Base-by-base conservation (phyloP, 2,329 filamentous ascomycete species). In the Zymoseptoria brevis region DNA sequence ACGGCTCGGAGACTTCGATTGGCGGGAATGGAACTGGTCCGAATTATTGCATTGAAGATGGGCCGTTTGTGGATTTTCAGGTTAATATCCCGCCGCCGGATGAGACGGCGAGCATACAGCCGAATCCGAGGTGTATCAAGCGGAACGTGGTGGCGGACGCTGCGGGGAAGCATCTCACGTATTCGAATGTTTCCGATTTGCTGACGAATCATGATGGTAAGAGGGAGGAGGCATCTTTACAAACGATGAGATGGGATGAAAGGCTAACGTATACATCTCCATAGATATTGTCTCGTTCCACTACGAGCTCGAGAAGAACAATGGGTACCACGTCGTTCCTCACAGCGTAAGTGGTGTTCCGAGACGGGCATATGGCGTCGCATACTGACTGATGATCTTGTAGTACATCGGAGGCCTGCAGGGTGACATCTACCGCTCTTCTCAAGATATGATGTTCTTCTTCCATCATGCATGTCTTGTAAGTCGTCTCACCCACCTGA, bases 31-130 rank as follows among this genome's bases (percentile, higher is more conserved):
- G 70, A 56, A 57, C 56, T 75, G 60, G 71, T 64, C 24, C 63
- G 79, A 8, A 81, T 49, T 81, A 81, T 1, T 84, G 81, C 66
- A 74, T 85, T 3, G 74, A 67, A 8, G 73, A 72, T 0, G 81
- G 81, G 0, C 80, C 81, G 0, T 80, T 83, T 69, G 76, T 74
- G 62, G 74, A 82, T 64, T 68, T 60, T 60, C 63, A 55, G 8
- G 57, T 70, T 53, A 63, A 69, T 49, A 53, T 50, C 49, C 49
- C 49, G 11, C 49, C 49, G 1, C 19, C 50, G 19, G 50, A 53
- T 22, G 50, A 53, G 1, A 26, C 19, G 9, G 22, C 22, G 6
- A 21, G 50, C 7, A 53, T 26, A 1, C 50, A 22, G 11, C 50
- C 57, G 55, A 64, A 64, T 35, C 54, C 57, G 8, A 35, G 60